Conservation (phyloP, 1,284 basidiomycete genomes). For the Malassezia pachydermatis region DNA sequence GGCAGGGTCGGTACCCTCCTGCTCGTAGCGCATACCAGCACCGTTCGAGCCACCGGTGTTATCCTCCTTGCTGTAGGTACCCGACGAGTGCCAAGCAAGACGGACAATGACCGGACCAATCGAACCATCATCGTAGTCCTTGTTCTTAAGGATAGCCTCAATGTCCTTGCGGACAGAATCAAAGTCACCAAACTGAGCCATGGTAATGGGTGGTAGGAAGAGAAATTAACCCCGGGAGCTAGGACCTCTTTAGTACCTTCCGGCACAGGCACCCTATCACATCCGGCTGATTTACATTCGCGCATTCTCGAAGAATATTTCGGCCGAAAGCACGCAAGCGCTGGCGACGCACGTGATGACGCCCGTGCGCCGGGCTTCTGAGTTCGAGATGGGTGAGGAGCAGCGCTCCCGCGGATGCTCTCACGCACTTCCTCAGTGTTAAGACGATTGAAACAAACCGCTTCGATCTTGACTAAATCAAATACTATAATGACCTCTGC, state of each 20-base stretch:
- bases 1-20: constrained; percentile 62
- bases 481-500: constrained; percentile 25
- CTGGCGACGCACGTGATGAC: background rate
- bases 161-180: constrained; percentile 43
- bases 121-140: constrained; percentile 39
- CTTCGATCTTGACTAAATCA: constrained; percentile 23
- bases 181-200: constrained; percentile 31
- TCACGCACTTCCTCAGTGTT: constrained; percentile 20
- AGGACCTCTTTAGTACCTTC: too few species aligned
- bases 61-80: constrained; percentile 64
- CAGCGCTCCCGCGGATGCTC: constrained; percentile 3
- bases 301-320: background rate
- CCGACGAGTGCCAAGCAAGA: constrained; percentile 75
- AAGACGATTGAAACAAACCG: constrained; percentile 32
- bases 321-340: background rate
- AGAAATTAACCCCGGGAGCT: too few species aligned
- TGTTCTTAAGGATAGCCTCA: constrained; percentile 38
- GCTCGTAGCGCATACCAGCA: constrained; percentile 44
- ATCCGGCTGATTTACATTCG: background rate
- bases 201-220: too few species aligned
- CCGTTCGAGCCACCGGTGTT: constrained; percentile 64
- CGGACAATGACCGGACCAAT: constrained; percentile 62
- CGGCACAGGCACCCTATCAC: constrained; percentile 1
- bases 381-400: background rate
- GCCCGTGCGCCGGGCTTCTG: background rate